Conservation (phyloP, 2,329 filamentous ascomycete genomes). For the Diaporthe batatas region DNA sequence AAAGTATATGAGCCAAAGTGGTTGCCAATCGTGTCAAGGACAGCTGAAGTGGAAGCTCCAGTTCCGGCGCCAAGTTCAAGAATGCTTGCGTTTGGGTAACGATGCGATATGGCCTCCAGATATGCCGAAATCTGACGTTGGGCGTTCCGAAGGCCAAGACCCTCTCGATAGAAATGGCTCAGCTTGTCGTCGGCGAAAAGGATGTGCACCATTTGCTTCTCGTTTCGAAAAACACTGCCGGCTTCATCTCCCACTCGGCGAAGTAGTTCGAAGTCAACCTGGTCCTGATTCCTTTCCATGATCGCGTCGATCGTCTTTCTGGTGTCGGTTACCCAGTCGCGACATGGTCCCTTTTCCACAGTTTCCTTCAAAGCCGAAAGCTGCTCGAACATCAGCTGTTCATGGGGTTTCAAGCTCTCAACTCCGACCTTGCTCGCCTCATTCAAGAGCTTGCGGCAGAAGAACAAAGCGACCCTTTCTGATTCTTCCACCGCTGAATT, state of each 20-base stretch:
- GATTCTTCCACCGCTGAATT: slow-evolving; percentile 1
- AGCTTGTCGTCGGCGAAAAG: slow-evolving; percentile 29
- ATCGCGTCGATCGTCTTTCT: slow-evolving; percentile 12
- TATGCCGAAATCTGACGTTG: slow-evolving; percentile 27
- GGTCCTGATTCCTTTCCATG: slow-evolving; percentile 10
- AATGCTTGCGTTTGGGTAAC: slow-evolving; percentile 2
- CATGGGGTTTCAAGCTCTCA: not conserved
- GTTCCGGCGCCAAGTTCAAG: slow-evolving; percentile 33
- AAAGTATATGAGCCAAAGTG: slow-evolving; percentile 25
- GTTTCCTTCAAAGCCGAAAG: not conserved
- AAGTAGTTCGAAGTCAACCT: slow-evolving; percentile 30
- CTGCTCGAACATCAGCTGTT: not conserved
- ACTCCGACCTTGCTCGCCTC: slow-evolving; percentile 3
- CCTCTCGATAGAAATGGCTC: slow-evolving; percentile 21
- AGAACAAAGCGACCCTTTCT: slow-evolving; percentile 6
- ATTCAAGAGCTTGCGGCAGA: slow-evolving; percentile 1
- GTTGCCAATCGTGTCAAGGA: slow-evolving; percentile 14
- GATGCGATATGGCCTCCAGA: not conserved
- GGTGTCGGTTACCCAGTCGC: slow-evolving; percentile 14
- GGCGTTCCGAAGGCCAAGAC: slow-evolving; percentile 26
- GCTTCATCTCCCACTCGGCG: slow-evolving; percentile 6
- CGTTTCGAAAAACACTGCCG: slow-evolving; percentile 16
- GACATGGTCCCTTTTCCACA: not conserved
- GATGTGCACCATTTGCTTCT: slow-evolving; percentile 31
- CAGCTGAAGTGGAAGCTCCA: not conserved